Evolutionary conservation across 2,329 filamentous ascomycete species (phyloP).

Genomic region (Diplocarpon mali): DNA sequence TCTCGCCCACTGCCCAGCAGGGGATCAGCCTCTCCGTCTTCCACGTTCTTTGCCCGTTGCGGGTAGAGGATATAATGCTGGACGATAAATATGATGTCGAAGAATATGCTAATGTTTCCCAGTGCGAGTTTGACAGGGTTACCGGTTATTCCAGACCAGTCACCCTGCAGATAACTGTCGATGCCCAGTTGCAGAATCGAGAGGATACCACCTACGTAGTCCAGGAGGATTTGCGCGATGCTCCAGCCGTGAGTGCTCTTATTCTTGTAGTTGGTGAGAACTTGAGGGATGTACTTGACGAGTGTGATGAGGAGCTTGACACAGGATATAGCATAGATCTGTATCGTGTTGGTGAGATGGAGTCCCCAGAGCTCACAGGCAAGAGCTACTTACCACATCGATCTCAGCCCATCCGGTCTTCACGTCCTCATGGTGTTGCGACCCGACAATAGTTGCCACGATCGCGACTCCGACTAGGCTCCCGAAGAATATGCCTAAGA

Average conservation of each 20-base stretch:
- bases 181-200: conserved; percentile 73
- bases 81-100: conserved; percentile 74
- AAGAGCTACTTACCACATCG: conserved; percentile 35
- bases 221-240: conserved; percentile 73
- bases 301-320: conserved; percentile 83
- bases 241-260: conserved; percentile 81
- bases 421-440: conserved; percentile 30
- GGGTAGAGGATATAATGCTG: conserved; percentile 82
- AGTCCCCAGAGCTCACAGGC: background rate
- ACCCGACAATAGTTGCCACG: conserved; percentile 35
- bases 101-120: conserved; percentile 74
- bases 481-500: conserved; percentile 60
- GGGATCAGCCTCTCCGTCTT: conserved; percentile 15
- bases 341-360: background rate
- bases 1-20: conserved; percentile 10
- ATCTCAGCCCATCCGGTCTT: conserved; percentile 47
- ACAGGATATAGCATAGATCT: conserved; percentile 61
- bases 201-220: conserved; percentile 70
- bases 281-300: conserved; percentile 87
- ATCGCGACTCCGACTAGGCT: conserved; percentile 46
- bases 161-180: conserved; percentile 71
- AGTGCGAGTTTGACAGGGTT: conserved; percentile 87
- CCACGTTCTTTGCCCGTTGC: conserved; percentile 9
- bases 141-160: conserved; percentile 84
- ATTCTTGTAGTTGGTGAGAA: conserved; percentile 71